A percentile compares a stretch with the other conserved stretches of the same genome.
Evolutionary conservation across 768 basidiomycete genomes (phyloP).

Genomic region (Lactarius hatsudake): DNA sequence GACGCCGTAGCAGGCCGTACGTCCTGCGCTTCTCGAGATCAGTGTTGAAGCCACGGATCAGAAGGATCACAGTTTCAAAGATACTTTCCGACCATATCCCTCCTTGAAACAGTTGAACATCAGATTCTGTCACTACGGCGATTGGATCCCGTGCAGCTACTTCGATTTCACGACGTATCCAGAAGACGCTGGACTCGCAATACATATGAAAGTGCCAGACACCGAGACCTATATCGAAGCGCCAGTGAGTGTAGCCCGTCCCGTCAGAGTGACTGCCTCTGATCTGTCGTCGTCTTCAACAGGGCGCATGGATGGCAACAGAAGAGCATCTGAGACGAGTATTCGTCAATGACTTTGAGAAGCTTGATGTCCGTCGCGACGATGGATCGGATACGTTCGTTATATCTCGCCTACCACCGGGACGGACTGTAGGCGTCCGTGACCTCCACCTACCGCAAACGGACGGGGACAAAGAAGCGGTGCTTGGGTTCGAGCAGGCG

Average conservation of each 20-base stretch:
- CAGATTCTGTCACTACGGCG: background rate
- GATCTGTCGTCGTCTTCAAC: background rate
- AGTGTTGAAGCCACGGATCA: background rate
- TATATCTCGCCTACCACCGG: background rate
- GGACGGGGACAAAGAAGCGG: background rate
- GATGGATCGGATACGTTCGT: background rate
- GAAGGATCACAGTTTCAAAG: background rate
- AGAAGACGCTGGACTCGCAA: background rate
- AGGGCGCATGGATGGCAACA: background rate
- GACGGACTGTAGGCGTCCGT: background rate
- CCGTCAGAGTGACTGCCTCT: background rate
- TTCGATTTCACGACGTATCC: constrained; percentile 9
- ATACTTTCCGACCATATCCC: constrained; percentile 1
- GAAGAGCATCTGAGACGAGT: background rate
- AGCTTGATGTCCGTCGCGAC: constrained; percentile 3
- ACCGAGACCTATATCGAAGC: background rate
- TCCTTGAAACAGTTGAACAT: constrained; percentile 1
- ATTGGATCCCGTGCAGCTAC: background rate
- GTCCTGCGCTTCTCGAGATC: background rate
- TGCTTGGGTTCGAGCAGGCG: constrained; percentile 3
- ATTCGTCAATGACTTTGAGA: constrained; percentile 2
- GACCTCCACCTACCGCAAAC: background rate
- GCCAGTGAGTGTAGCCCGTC: background rate
- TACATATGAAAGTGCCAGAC: background rate
- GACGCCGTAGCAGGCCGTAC: background rate